Evolutionary conservation across 805 yeast species (phyloP), one percentile per base, ranked within the genome.

Genomic region (Monosporozyma siamensis): DNA sequence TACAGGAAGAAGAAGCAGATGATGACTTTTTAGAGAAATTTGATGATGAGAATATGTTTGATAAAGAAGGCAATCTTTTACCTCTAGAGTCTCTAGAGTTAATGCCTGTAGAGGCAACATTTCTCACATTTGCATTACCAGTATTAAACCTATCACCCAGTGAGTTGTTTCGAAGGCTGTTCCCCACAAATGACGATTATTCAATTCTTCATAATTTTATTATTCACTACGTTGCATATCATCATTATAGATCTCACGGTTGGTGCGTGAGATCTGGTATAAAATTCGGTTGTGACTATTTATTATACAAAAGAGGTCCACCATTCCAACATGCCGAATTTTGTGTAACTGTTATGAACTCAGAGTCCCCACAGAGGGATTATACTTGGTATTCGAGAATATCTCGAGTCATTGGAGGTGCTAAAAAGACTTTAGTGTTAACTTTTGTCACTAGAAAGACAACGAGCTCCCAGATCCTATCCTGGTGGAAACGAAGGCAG

Each of bases 191-290:
- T n/a, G n/a, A n/a, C n/a, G n/a, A n/a, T 8, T 34, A 50, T 41
- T 11, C 36, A 44, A 34, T 61, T 61, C 34, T 67, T 52, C 44
- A 66, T 61, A 45, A 53, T 21, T 77, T 81, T 47, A 52, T 82
- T 2, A 48, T 70, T 2, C 70, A 74, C 38, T 90, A 83, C 53
- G 78, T 77, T 4, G 89, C 75, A 1, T 90, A 89, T 54, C 94
- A 87, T 56, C 88, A 90, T 58, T 89, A 78, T 63, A 71, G 95
- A 41, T 80, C 95, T 0, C 70, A 77, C 21, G 97, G 97, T 0
- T 92, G 97, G 97, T 90, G 97, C 67, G 92, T 82, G 2, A 71
- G 94, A 45, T 76, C 89, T 0, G 98, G 97, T 0, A 75, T 88
- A 44, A 92, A 92, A 61, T 92, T 92, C 61, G 95, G 96, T 2